These are phyloP conservation scores for Monilinia laxa DNA, from an alignment of 2,329 filamentous ascomycete species.

Conservation along the genomic window DNA sequence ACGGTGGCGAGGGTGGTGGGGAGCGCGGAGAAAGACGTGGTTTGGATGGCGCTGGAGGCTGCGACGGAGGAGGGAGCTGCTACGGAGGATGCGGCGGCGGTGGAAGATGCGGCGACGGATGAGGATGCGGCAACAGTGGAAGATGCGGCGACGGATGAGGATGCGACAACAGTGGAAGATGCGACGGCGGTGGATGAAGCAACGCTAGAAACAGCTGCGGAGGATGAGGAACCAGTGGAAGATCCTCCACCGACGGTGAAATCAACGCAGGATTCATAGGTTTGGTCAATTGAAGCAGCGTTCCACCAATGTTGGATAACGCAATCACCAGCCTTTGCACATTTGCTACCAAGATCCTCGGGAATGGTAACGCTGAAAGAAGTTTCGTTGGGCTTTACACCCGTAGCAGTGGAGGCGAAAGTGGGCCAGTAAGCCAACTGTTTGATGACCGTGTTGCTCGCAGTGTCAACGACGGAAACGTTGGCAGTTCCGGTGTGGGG, in stretches of 20 bases:
- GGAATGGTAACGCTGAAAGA: conserved; percentile 56
- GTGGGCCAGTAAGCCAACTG: conserved; percentile 48
- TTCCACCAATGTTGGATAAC: conserved; percentile 57
- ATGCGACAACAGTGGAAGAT: not conserved
- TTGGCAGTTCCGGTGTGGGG: conserved; percentile 56
- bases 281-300: conserved; percentile 50
- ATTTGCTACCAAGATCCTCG: conserved; percentile 43
- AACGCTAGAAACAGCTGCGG: not conserved
- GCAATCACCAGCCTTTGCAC: conserved; percentile 34
- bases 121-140: not conserved
- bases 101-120: not conserved
- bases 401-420: conserved; percentile 50
- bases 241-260: conserved; percentile 41
- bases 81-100: not conserved
- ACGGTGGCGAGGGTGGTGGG: conserved; percentile 17
- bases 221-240: not conserved
- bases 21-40: not conserved
- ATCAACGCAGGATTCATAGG: conserved; percentile 57
- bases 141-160: not conserved
- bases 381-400: conserved; percentile 47
- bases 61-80: not conserved
- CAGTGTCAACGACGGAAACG: conserved; percentile 53
- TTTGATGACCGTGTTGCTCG: conserved; percentile 51
- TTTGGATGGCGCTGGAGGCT: not conserved
- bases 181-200: not conserved